Conservation (phyloP, 73 alveolate genomes). For the Paramecium octaurelia region DNA sequence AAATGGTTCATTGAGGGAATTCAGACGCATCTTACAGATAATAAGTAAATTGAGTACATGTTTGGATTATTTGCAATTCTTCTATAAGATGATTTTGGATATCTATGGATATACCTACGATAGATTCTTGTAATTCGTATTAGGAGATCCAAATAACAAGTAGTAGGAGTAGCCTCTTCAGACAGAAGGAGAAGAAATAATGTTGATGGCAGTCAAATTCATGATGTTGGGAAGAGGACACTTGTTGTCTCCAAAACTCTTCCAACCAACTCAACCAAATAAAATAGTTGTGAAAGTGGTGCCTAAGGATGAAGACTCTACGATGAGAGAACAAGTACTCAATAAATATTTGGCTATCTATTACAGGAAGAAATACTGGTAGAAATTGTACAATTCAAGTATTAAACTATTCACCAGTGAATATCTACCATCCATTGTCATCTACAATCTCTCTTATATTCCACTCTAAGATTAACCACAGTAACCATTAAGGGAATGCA, state of each 20-base stretch:
- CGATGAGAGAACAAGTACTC: not conserved
- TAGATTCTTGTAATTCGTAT: not conserved
- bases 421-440: conserved; percentile 23
- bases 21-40: not conserved
- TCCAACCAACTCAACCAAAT: not conserved
- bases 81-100: not conserved
- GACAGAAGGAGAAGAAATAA: conserved; percentile 28
- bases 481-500: conserved; percentile 31
- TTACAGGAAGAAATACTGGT: not conserved
- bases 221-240: conserved; percentile 13
- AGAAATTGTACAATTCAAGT: not conserved
- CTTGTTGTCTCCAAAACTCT: not conserved
- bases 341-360: not conserved
- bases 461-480: not conserved
- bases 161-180: not conserved
- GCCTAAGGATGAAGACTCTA: not conserved
- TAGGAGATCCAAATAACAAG: not conserved
- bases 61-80: not conserved
- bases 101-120: conserved; percentile 25
- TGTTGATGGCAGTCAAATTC: conserved; percentile 12
- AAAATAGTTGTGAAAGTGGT: not conserved
- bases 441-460: not conserved
- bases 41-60: conserved; percentile 20
- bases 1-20: not conserved
- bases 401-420: not conserved